These are phyloP conservation scores for Raddia distichophylla DNA, from an alignment of 176 grass and related monocot species.

Conservation along the genomic window DNA sequence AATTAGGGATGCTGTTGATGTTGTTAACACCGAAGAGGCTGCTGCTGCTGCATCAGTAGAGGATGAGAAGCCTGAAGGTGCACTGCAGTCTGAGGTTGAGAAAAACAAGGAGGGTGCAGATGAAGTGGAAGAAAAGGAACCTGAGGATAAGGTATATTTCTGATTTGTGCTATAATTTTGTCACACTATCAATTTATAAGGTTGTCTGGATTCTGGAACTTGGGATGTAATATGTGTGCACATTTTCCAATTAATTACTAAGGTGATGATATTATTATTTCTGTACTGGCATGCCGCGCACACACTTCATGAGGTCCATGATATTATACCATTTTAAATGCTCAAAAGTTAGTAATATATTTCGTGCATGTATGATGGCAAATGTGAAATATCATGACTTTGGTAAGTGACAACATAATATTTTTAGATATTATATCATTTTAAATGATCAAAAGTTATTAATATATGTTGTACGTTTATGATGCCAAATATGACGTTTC, in stretches of 20 bases:
- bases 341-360: neutral
- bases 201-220: neutral
- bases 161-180: neutral
- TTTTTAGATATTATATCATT: neutral
- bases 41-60: conserved; percentile 21
- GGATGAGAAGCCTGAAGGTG: conserved; percentile 60
- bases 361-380: neutral
- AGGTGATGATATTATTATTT: neutral
- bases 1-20: conserved; percentile 32
- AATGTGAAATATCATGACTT: neutral
- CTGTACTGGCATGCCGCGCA: neutral
- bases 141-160: conserved; percentile 71
- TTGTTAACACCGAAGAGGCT: conserved; percentile 34
- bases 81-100: conserved; percentile 18
- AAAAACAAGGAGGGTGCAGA: conserved; percentile 53
- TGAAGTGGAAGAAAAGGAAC: conserved; percentile 56
- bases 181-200: neutral
- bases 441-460: neutral
- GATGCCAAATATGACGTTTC: neutral
- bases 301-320: neutral
- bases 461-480: neutral
- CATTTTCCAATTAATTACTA: neutral
- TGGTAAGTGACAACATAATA: neutral
- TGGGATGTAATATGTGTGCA: neutral
- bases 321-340: neutral